Base-by-base conservation (phyloP, 2,329 filamentous ascomycete genomes). In the Ophiostoma triangulosporum region DNA sequence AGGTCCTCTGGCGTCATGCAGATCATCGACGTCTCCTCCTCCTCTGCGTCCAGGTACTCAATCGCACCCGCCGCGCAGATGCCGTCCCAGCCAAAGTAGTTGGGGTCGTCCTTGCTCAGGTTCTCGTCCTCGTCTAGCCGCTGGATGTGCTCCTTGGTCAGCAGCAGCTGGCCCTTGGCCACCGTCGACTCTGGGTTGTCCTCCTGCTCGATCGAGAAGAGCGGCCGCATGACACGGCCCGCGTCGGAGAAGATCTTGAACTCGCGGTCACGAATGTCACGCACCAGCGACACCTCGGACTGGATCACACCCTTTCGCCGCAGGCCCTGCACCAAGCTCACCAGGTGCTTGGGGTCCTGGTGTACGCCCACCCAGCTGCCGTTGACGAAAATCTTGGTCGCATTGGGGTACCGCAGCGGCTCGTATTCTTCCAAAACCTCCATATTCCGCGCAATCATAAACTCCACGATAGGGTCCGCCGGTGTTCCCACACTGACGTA, bases 181-280 rank as follows among this genome's bases (percentile, higher is more conserved):
- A 71, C 64, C 3, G 70, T 71, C 2, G 66, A 79, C 57, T 88
- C 88, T 6, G 77, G 70, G 58, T 87, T 87, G 54, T 84, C 82
- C 54, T 95, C 84, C 63, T 91, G 93, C 62, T 97, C 88, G 35
- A 98, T 86, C 11, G 95, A 90, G 65, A 95, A 97, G 5, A 97
- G 52, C 0, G 93, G 93, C 59, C 93, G 81, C 75, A 93, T 95
- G 53, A 98, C 90, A 68, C 93, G 84, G 27, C 93, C 93, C 40
- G 91, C 91, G 67, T 98, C 93, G 3, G 91, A 97, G 68, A 97
- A 96, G 62, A 98, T 91, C 70, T 95, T 95, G 77, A 98, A 96
- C 68, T 98, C 93, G 62, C 91, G 82, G 63, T 98, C 93, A 67
- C 94, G 84, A 62, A 98, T 96, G 64, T 98, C 93, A 64, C 93